Evolutionary conservation across 345 rosid species (phyloP), one percentile per base, ranked within the genome.

Genomic region (Acer yangbiense): DNA sequence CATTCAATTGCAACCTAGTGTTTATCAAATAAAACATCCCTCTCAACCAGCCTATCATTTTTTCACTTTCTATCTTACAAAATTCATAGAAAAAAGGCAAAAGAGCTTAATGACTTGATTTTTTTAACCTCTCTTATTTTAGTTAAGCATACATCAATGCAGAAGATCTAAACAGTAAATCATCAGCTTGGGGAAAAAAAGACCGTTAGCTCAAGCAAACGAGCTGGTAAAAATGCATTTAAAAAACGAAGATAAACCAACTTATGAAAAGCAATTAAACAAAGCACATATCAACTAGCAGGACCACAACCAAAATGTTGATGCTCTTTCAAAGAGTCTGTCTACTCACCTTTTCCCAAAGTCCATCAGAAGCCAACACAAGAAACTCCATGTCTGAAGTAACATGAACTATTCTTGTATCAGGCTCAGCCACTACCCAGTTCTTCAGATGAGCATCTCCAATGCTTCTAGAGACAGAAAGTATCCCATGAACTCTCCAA

Each of bases 381-480:
- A 94, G 93, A 84, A 89, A 94, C 75, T 92, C 89, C 93, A 85
- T 90, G 48, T 91, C 94, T 9, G 84, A 79, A 13, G 86, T 81
- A 78, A 91, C 61, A 20, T 69, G 72, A 21, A 90, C 71, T 74
- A 87, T 69, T 58, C 73, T 83, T 21, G 94, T 91, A 2, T 89
- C 94, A 1, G 97, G 97, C 80, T 92, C 97, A 32, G 94, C 97
- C 68, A 84, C 32, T 2, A 92, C 90, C 97, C 97, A 94, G 68
- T 88, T 80, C 89, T 92, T 94, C 68, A 94, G 76, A 82, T 91
- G 91, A 67, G 97, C 90, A 85, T 94, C 97, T 54, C 97, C 95
- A 16, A 94, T 92, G 81, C 93, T 91, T 90, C 95, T 83, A 7
- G 95, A 90, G 74, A 94, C 84, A 8, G 95, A 77, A 46, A 92